phyloP scores from a whole-genome alignment of 2,329 filamentous ascomycete species.

The Colletotrichum limetticola region DNA sequence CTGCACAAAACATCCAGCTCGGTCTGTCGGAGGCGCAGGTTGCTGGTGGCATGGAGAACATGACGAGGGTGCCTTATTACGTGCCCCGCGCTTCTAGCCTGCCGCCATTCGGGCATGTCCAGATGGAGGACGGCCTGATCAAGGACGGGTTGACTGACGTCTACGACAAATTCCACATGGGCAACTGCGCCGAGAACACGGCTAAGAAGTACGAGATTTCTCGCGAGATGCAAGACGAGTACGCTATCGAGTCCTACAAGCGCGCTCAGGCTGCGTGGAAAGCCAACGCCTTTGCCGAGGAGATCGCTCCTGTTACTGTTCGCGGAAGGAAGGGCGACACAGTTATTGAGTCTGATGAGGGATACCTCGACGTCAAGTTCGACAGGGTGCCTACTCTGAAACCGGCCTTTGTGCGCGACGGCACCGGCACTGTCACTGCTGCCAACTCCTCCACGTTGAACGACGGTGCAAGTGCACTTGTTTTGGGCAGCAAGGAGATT shows the following conservation, averaged over 20 bases:
- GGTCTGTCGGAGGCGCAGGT: constrained; percentile 89
- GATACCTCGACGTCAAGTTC: constrained; percentile 85
- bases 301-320: constrained; percentile 89
- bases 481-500: constrained; percentile 83
- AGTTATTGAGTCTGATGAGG: constrained; percentile 85
- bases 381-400: constrained; percentile 90
- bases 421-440: constrained; percentile 90
- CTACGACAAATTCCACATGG: constrained; percentile 98
- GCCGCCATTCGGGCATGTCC: constrained; percentile 87
- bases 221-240: constrained; percentile 89
- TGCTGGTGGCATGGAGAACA: constrained; percentile 98
- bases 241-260: constrained; percentile 89
- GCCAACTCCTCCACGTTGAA: constrained; percentile 95
- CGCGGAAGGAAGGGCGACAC: constrained; percentile 85
- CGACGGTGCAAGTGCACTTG: constrained; percentile 91
- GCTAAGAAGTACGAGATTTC: constrained; percentile 87
- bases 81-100: constrained; percentile 83
- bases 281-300: constrained; percentile 83
- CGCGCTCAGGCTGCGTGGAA: constrained; percentile 92
- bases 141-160: constrained; percentile 97
- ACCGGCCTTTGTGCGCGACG: constrained; percentile 89
- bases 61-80: constrained; percentile 95
- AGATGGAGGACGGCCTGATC: constrained; percentile 90
- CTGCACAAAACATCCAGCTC: constrained; percentile 94
- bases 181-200: constrained; percentile 93